Evolutionary conservation across 2,329 filamentous ascomycete species (phyloP), one percentile per base, ranked within the genome.

Genomic region (Trichoderma citrinoviride): DNA sequence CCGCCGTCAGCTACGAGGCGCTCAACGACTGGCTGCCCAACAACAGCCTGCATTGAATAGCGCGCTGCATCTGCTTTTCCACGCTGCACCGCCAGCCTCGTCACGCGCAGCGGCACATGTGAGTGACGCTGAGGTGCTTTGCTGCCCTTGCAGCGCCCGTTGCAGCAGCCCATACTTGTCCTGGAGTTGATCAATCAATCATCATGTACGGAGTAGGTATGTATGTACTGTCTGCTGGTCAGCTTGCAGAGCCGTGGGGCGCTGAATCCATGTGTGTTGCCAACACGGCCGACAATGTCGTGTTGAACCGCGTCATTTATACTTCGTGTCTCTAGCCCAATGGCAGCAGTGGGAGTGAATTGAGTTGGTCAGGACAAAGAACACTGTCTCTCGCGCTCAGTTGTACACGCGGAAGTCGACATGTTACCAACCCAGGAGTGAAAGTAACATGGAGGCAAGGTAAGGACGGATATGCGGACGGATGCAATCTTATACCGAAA

Each of bases 1-100:
- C 40, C 57, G 29, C 47, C 55, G n/a, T 54, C 47, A 27, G 62
- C 62, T 58, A 65, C 62, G 54, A 65, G 62, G 62, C 62, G 54
- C 25, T 53, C 54, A 47, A 44, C 60, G 62, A 65, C 54, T 65
- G 54, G 62, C 29, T 55, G 41, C 23, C 43, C 33, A 14, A 37
- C 33, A 37, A 14, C 12, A 37, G 33, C 33, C 33, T 37, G 41
- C 27, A 21, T 15, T 27, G 23, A 55, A 47, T 57, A 25, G 52
- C 25, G 40, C 50, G 43, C 49, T 49, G 61, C 50, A 41, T 47
- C 46, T 49, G n/a, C 44, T 40, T 50, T 25, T 27, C n/a, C 56
- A 41, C 29, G 27, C 44, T 49, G 40, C 37, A 40, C 58, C 47
- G 33, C 41, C 40, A 44, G 49, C 50, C 60, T 55, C 41, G 60